Base-by-base conservation (phyloP, 495 filamentous ascomycete species). In the Alectoria sarmentosa region DNA sequence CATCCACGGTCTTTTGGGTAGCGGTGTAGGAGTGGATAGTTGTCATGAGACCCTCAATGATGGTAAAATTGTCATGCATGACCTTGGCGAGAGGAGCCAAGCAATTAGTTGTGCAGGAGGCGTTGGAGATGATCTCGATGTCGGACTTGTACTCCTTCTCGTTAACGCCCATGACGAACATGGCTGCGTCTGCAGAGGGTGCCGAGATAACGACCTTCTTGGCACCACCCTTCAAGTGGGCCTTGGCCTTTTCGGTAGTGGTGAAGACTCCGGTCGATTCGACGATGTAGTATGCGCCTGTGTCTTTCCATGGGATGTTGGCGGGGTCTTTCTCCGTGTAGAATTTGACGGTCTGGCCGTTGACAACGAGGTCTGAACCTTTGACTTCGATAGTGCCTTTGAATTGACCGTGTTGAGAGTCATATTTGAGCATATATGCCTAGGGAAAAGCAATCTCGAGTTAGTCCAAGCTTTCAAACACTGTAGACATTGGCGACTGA, bases 81-180 rank as follows among this genome's bases (percentile, higher is more conserved):
- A 98, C 91, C 88, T 98, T 98, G 81, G 95, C 94, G 69, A 98
- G 88, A 74, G 94, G 94, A 78, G 94, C 94, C 76, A 98, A 82
- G 87, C 94, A 98, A 88, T 98, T 98, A 82, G 94, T 98, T 74
- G 94, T 98, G 84, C 94, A 98, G 72, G 95, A 98, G 70, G 94
- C 94, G 83, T 98, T 98, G 81, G 94, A 98, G 82, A 98, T 88
- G 79, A 98, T 86, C 70, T 90, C 80, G 76, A 94, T 83, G 76
- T 90, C 87, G 75, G 84, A 86, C 78, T 87, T 92, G 86, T 98
- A 98, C 71, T 78, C 81, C 77, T 90, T 83, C 79, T 98, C 83
- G 85, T 98, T 98, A 80, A 98, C 94, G 77, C 94, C 94, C 89
- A 96, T 96, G 73, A 98, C 94, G 85, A 94, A 98, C 94, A 98